Conservation (phyloP, 2,329 filamentous ascomycete species). For the Cladosporium sp. region DNA sequence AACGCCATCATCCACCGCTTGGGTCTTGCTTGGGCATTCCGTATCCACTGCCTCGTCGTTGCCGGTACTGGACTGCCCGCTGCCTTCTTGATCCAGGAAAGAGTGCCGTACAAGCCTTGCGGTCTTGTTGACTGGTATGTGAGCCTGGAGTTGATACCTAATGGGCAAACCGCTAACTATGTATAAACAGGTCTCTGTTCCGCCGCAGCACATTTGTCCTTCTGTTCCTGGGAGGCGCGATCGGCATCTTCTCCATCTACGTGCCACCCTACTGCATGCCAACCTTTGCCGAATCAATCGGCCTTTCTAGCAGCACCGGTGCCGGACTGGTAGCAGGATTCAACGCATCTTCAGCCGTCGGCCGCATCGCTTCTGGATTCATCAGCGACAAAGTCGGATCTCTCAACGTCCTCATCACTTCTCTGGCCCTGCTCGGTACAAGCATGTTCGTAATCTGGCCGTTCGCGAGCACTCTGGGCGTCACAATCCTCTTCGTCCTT, state of each 20-base stretch:
- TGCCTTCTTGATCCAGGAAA: constrained; percentile 55
- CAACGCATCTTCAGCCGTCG: constrained; percentile 61
- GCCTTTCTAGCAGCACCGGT: constrained; percentile 45
- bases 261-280: constrained; percentile 64
- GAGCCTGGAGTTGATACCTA: too few species aligned
- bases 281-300: constrained; percentile 57
- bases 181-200: not conserved
- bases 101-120: constrained; percentile 35
- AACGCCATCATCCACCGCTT: constrained; percentile 41
- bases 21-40: constrained; percentile 55
- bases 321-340: constrained; percentile 57
- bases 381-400: constrained; percentile 56
- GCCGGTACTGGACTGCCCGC: constrained; percentile 58
- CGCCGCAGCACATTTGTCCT: constrained; percentile 55
- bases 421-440: constrained; percentile 54
- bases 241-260: constrained; percentile 61
- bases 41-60: constrained; percentile 54
- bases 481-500: constrained; percentile 58
- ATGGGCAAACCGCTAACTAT: constrained; percentile 42
- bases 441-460: constrained; percentile 65
- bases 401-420: constrained; percentile 55
- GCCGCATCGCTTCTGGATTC: constrained; percentile 56
- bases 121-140: constrained; percentile 15
- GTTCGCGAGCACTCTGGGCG: constrained; percentile 54
- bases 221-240: constrained; percentile 55